Evolutionary conservation across 108 stramenopile genomes (phyloP).

Genomic region (Fragilaria radians): DNA sequence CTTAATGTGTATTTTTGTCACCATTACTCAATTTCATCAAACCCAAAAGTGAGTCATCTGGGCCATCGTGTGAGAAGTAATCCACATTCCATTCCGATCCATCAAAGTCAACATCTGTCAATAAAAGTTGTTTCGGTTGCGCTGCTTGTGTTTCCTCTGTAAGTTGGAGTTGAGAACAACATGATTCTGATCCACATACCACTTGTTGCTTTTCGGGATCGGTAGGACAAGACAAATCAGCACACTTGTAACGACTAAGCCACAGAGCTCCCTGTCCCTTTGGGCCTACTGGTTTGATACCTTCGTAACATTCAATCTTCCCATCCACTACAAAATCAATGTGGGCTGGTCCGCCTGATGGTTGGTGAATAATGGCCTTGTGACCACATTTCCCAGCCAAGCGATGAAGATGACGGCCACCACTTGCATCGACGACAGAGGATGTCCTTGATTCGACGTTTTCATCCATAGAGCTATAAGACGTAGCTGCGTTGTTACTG

Average conservation of each 20-base stretch:
- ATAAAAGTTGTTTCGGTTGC: not conserved
- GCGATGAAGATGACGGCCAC: constrained; percentile 38
- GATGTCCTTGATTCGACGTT: not conserved
- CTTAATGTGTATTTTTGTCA: too few species aligned
- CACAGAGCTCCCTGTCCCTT: constrained; percentile 25
- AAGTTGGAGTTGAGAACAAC: not conserved
- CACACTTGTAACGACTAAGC: constrained; percentile 43
- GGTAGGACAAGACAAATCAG: constrained; percentile 21
- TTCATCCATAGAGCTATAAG: not conserved
- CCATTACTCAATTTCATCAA: not conserved
- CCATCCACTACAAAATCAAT: constrained; percentile 61
- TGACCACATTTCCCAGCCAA: constrained; percentile 56
- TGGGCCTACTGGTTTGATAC: constrained; percentile 17
- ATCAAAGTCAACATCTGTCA: constrained; percentile 7
- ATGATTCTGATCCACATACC: too few species aligned
- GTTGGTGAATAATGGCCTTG: constrained; percentile 53
- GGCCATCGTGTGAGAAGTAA: constrained; percentile 1
- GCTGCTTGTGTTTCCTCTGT: not conserved
- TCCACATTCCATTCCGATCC: constrained; percentile 16
- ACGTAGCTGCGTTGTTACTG: not conserved
- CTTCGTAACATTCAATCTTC: constrained; percentile 53
- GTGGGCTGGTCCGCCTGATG: constrained; percentile 41
- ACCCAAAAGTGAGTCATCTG: not conserved
- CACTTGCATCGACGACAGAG: not conserved
- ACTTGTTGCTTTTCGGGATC: constrained; percentile 3